Base-by-base conservation (phyloP, 2,329 filamentous ascomycete genomes). In the Colletotrichum falcatum region DNA sequence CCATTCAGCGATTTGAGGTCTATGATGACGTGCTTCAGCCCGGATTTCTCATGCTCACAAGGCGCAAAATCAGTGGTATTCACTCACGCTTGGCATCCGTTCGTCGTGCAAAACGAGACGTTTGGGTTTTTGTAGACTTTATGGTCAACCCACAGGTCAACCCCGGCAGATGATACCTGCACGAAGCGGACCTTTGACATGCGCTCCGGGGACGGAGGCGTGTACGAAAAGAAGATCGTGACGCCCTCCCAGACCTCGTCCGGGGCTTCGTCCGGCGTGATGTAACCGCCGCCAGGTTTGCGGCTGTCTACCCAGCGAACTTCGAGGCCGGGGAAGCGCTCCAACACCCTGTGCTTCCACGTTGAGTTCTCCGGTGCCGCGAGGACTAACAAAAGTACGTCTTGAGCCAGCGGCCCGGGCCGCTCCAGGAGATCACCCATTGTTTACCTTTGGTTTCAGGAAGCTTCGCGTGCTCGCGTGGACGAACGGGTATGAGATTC, bases 111-210 rank as follows among this genome's bases (percentile, higher is more conserved):
- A 58, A 85, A 83, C 1, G 76, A 65, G 4, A 84, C 77, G 2
- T 78, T 68, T 1, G 76, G 75, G 39, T 82, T 77, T 58, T 75
- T 66, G 72, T 80, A 85, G 30, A 75, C 70, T 12, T 74, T 74
- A 61, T 83, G 78, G 0, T 74, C 73, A 5, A 79, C 66, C 82
- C 84, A 85, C 46, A 74, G 74, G 70, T 86, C 83, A 0, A 81
- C 81, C 1, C 85, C 85, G 1, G 84, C 81, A 0, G 81, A 83
- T 0, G 78, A 74, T 33, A 84, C 72, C 76, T 87, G 85, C n/a
- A 86, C 80, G 67, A 81, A 84, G 55, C 82, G 79, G 30, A 85
- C 76, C 3, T 79, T 76, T 11, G 76, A 73, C 42, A 84, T 75
- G 53, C 77, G 63, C 33, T 77, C 76, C 2, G 75, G 72, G 0